Conservation (phyloP, 495 filamentous ascomycete genomes). For the Elasticomyces elasticus region DNA sequence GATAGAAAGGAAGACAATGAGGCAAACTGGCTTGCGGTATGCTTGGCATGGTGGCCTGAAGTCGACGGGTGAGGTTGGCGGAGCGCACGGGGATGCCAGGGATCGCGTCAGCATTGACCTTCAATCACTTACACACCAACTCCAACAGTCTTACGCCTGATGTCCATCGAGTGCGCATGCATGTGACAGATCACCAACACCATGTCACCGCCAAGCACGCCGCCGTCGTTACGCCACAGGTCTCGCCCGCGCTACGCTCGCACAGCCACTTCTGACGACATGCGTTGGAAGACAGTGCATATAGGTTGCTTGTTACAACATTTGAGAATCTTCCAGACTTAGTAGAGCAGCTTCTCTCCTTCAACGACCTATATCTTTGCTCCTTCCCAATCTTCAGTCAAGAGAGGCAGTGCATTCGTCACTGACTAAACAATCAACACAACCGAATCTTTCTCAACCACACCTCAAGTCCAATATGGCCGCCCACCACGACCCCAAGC, state of each 20-base stretch:
- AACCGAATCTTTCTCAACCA: not conserved
- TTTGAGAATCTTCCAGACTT: not conserved
- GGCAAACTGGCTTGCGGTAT: not conserved
- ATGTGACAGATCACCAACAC: not conserved
- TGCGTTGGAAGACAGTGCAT: not conserved
- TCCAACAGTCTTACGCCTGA: too few relatives aligned
- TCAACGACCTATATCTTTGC: not conserved
- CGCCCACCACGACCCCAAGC: slow-evolving; percentile 55
- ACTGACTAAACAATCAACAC: not conserved
- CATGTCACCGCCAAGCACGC: not conserved
- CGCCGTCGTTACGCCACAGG: not conserved
- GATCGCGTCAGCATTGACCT: too few relatives aligned
- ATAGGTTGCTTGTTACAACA: not conserved
- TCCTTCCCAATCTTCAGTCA: not conserved
- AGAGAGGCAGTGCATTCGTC: not conserved
- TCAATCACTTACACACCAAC: too few relatives aligned
- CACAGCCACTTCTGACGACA: not conserved
- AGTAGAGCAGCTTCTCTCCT: not conserved
- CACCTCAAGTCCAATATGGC: slow-evolving; percentile 27
- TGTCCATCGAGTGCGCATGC: too few relatives aligned
- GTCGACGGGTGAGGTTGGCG: not conserved
- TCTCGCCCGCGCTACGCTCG: not conserved
- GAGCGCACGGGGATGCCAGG: too few relatives aligned
- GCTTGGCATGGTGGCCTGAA: not conserved
- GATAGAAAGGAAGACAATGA: not conserved